Conservation (phyloP, 2,329 filamentous ascomycete genomes). For the Plectosphaerella cucumerina region DNA sequence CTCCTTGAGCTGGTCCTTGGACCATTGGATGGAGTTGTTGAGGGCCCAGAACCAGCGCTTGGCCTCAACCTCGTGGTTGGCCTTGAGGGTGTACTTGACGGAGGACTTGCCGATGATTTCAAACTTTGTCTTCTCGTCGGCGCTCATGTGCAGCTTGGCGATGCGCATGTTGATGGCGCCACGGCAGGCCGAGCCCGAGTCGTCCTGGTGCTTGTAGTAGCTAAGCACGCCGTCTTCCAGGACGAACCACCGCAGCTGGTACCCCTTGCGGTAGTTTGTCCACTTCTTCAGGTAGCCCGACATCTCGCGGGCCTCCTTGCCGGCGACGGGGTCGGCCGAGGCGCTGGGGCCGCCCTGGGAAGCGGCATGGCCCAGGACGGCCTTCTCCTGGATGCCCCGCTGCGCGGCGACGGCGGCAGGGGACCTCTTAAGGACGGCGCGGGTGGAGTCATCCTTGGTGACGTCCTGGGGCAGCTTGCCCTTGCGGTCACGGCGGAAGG, state of each 20-base stretch:
- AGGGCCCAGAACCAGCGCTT: slow-evolving; percentile 99
- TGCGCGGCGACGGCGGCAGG: slow-evolving; percentile 93
- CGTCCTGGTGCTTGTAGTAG: slow-evolving; percentile 99
- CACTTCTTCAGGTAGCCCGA: slow-evolving; percentile 99
- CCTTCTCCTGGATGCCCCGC: slow-evolving; percentile 93
- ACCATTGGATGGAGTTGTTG: slow-evolving; percentile 98
- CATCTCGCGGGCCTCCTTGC: slow-evolving; percentile 91
- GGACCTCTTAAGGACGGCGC: slow-evolving; percentile 86
- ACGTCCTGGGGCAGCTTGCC: slow-evolving; percentile 95
- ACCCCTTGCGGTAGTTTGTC: slow-evolving; percentile 98
- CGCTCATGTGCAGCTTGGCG: slow-evolving; percentile 89
- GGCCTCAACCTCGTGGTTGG: slow-evolving; percentile 95
- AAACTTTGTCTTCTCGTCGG: slow-evolving; percentile 95
- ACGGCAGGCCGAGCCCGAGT: slow-evolving; percentile 90
- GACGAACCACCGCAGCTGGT: slow-evolving; percentile 96
- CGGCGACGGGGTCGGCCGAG: slow-evolving; percentile 59
- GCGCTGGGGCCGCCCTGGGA: slow-evolving; percentile 51
- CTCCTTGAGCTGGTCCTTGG: slow-evolving; percentile 93
- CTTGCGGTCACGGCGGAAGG: slow-evolving; percentile 90
- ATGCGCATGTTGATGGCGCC: slow-evolving; percentile 99
- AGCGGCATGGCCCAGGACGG: slow-evolving; percentile 74
- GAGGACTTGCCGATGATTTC: slow-evolving; percentile 98
- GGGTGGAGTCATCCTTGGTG: slow-evolving; percentile 88
- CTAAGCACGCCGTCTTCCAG: slow-evolving; percentile 95
- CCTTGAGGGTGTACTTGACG: slow-evolving; percentile 96